Evolutionary conservation across 2,329 filamentous ascomycete species (phyloP).

Genomic region (Alternaria viburni): DNA sequence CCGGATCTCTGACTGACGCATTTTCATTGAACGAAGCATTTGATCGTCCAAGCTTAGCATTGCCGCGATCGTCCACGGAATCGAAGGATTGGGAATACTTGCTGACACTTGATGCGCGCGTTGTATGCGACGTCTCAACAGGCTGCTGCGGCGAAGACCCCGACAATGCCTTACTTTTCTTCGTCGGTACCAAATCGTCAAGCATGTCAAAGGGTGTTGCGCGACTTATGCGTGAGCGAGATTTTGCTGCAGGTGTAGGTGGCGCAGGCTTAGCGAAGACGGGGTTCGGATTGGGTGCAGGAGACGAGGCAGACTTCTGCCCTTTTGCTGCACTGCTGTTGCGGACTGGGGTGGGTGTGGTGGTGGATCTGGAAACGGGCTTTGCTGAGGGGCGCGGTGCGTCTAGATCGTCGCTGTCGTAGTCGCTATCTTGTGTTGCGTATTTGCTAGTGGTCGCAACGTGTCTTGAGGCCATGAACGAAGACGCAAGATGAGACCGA

Average conservation of each 20-base stretch:
- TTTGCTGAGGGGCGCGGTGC: slow-evolving; percentile 13
- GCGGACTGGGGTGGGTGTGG: background rate
- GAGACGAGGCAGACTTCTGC: background rate
- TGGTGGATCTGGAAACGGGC: background rate
- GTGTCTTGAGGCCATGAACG: background rate
- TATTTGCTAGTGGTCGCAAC: background rate
- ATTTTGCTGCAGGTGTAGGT: slow-evolving; percentile 13
- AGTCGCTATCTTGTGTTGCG: slow-evolving; percentile 26
- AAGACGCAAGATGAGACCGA: background rate
- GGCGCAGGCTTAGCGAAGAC: slow-evolving; percentile 29
- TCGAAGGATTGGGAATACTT: background rate
- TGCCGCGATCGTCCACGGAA: background rate
- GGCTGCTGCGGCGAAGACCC: background rate
- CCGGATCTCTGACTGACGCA: background rate
- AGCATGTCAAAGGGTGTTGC: slow-evolving; percentile 35
- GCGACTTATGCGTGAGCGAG: slow-evolving; percentile 23
- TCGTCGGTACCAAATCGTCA: slow-evolving; percentile 25
- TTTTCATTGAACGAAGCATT: slow-evolving; percentile 16
- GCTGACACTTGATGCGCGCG: background rate
- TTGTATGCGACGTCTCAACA: background rate
- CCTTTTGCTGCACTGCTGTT: background rate
- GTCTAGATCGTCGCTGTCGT: slow-evolving; percentile 43
- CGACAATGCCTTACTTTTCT: background rate
- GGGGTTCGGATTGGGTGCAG: background rate
- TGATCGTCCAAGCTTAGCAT: background rate